Evolutionary conservation across 768 basidiomycete genomes (phyloP).

Genomic region (Suillus cothurnatus): DNA sequence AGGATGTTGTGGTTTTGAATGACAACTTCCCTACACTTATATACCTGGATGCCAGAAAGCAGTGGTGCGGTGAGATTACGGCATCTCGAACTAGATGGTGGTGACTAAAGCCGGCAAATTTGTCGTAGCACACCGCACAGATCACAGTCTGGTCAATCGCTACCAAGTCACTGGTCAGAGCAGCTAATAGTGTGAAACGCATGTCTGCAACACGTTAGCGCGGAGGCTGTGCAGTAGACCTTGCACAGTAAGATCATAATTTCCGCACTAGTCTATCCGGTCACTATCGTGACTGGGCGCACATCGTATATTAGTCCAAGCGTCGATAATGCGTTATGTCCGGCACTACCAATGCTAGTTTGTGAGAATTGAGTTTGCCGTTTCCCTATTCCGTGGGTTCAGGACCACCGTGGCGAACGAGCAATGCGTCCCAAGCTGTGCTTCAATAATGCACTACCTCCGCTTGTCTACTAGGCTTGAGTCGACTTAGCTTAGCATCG

Average conservation of each 20-base stretch:
- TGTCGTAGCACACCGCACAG: neutral
- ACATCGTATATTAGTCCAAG: neutral
- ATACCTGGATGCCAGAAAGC: conserved; percentile 15
- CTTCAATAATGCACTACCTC: neutral
- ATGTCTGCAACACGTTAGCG: neutral
- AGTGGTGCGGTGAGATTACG: neutral
- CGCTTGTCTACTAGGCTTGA: neutral
- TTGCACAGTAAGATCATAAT: neutral
- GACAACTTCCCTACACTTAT: conserved; percentile 17
- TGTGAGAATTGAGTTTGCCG: neutral
- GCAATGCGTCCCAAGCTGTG: neutral
- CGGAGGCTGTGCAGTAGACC: too few relatives aligned
- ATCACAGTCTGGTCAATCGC: neutral
- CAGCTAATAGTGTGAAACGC: neutral
- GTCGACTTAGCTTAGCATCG: neutral
- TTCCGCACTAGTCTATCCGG: neutral
- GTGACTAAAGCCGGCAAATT: neutral
- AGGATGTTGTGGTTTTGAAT: neutral
- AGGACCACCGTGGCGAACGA: neutral
- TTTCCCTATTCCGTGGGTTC: too few relatives aligned
- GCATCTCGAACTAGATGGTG: neutral
- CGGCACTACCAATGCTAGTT: neutral
- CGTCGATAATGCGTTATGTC: neutral
- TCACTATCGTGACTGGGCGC: neutral
- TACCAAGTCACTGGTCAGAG: neutral